These are phyloP conservation scores for Knoxia roxburghii DNA, from an alignment of 257 asterid genomes.

Conservation along the genomic window DNA sequence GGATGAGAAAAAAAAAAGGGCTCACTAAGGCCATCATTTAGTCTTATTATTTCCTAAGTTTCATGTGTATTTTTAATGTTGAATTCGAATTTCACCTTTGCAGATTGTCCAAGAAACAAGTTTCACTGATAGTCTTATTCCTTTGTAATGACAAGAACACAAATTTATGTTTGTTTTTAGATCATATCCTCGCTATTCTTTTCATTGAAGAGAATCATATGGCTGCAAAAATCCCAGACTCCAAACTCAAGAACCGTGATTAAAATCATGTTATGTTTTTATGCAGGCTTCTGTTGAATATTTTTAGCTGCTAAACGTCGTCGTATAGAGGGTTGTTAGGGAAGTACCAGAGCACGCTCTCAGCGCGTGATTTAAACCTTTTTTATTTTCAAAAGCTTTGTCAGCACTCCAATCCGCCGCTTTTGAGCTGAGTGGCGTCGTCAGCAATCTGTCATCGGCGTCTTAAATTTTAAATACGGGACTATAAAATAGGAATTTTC, in stretches of 20 bases:
- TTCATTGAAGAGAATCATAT: too few relatives aligned
- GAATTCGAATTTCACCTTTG: background rate
- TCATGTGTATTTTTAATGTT: background rate
- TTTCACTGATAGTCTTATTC: too few relatives aligned
- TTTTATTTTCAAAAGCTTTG: too few relatives aligned
- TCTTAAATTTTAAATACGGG: too few relatives aligned
- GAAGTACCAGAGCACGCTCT: background rate
- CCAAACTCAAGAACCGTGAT: too few relatives aligned
- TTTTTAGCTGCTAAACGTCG: background rate
- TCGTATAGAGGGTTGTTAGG: background rate
- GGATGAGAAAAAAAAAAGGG: background rate
- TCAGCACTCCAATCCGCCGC: background rate
- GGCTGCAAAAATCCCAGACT: too few relatives aligned
- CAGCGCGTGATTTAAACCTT: conserved; percentile 5
- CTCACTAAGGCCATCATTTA: too few relatives aligned
- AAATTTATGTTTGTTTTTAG: too few relatives aligned
- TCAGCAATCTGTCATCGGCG: background rate
- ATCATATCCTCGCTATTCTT: too few relatives aligned
- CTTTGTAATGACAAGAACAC: too few relatives aligned
- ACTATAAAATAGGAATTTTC: background rate
- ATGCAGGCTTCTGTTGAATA: too few relatives aligned
- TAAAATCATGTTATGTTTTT: too few relatives aligned
- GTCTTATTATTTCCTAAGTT: background rate
- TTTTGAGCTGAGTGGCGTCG: background rate
- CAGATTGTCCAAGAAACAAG: background rate